Conservation (phyloP, 805 yeast species). For the Candida pseudoglaebosa region DNA sequence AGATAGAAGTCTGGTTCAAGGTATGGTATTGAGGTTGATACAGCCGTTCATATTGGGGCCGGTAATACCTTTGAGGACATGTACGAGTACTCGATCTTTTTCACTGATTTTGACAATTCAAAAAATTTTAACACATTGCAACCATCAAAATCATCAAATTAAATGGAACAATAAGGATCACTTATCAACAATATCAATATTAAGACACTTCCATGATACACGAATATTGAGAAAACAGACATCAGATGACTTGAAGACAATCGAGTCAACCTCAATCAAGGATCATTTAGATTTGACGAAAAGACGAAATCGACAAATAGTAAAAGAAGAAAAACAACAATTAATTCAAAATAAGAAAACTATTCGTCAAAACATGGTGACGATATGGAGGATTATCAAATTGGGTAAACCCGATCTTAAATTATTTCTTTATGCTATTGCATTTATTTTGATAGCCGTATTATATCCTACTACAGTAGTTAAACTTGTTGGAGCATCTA, state of each 20-base stretch:
- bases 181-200: neutral
- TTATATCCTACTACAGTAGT: conserved; percentile 42
- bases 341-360: conserved; percentile 23
- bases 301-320: conserved; percentile 19
- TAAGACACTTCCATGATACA: neutral
- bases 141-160: too few species aligned
- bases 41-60: neutral
- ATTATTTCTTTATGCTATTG: conserved; percentile 36
- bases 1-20: neutral
- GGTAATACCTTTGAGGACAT: neutral
- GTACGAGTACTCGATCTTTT: neutral
- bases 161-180: too few species aligned
- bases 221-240: neutral
- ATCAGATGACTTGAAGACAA: neutral
- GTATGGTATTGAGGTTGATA: neutral
- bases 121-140: neutral
- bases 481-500: conserved; percentile 39
- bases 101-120: neutral
- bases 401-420: conserved; percentile 38
- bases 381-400: conserved; percentile 34
- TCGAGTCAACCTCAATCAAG: conserved; percentile 15
- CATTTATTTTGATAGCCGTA: conserved; percentile 41
- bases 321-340: conserved; percentile 33
- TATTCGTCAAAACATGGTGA: conserved; percentile 30
- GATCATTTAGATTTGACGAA: conserved; percentile 27